These are phyloP conservation scores for Ophiostoma sp. DNA, from an alignment of 2,329 filamentous ascomycete species.

Conservation along the genomic window DNA sequence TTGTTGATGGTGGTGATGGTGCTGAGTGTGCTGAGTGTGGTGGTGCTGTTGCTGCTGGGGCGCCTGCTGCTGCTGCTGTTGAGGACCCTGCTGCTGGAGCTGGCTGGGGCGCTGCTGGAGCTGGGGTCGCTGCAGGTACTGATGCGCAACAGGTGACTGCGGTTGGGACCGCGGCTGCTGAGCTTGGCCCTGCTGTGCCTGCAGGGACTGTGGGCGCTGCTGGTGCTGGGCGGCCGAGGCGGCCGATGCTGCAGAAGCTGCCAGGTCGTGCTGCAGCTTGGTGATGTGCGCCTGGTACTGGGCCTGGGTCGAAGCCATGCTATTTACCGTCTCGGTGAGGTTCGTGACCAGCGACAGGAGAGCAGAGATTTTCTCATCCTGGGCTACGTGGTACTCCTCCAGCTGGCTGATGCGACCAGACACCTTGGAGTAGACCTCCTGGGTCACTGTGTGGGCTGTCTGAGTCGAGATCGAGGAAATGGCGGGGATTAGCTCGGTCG, in stretches of 20 bases:
- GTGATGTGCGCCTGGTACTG: slow-evolving; percentile 62
- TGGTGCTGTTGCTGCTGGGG: slow-evolving; percentile 21
- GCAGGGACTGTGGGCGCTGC: slow-evolving; percentile 21
- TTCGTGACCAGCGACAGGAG: slow-evolving; percentile 62
- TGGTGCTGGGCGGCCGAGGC: slow-evolving; percentile 14
- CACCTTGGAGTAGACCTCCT: slow-evolving; percentile 62
- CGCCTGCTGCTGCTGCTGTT: slow-evolving; percentile 24
- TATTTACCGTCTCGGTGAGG: slow-evolving; percentile 62
- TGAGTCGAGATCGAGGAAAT: slow-evolving; percentile 61
- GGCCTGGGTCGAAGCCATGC: slow-evolving; percentile 63
- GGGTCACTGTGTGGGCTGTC: slow-evolving; percentile 61
- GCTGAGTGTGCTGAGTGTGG: slow-evolving; percentile 23
- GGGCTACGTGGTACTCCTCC: slow-evolving; percentile 47
- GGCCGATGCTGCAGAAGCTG: neutral
- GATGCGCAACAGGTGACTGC: slow-evolving; percentile 11
- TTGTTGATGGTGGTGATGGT: slow-evolving; percentile 22
- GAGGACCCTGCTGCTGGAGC: slow-evolving; percentile 21
- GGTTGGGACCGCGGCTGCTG: slow-evolving; percentile 9
- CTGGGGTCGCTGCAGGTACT: slow-evolving; percentile 5
- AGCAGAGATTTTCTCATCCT: slow-evolving; percentile 64
- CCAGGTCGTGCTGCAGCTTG: slow-evolving; percentile 41
- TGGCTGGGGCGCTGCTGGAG: slow-evolving; percentile 9
- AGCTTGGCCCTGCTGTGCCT: slow-evolving; percentile 11
- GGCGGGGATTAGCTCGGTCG: slow-evolving; percentile 59
- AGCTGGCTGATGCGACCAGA: slow-evolving; percentile 48